Percentiles rank a stretch among this genome's conserved stretches.
Conservation (phyloP, 108 stramenopile species). For the Cyclotella kingstonii region DNA sequence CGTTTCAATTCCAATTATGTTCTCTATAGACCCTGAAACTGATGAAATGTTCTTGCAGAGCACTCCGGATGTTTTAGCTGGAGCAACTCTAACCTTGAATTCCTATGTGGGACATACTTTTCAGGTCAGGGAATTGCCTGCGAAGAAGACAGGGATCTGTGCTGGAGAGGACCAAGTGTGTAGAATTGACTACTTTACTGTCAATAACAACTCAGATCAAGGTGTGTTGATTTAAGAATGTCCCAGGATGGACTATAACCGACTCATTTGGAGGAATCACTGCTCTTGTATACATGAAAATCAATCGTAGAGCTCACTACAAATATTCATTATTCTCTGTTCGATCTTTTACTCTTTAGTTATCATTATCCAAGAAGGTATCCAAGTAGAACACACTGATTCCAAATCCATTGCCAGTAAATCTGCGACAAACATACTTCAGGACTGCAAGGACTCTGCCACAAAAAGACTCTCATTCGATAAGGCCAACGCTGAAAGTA, state of each 20-base stretch:
- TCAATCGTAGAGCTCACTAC: not conserved
- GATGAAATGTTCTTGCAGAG: conserved; percentile 47
- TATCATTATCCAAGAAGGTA: conserved; percentile 32
- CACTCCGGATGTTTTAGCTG: conserved; percentile 53
- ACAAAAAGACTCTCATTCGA: conserved; percentile 12
- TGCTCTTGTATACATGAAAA: not conserved
- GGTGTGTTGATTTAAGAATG: conserved; percentile 20
- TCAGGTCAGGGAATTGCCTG: conserved; percentile 67
- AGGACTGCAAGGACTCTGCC: conserved; percentile 47
- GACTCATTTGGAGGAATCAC: not conserved
- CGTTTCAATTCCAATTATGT: not conserved
- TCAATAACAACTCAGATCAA: conserved; percentile 67
- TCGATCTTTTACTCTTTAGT: conserved; percentile 10
- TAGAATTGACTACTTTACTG: conserved; percentile 51
- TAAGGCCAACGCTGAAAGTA: conserved; percentile 1
- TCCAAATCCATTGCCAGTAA: conserved; percentile 54
- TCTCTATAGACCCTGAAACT: conserved; percentile 33
- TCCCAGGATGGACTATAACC: conserved; percentile 7
- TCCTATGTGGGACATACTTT: conserved; percentile 76
- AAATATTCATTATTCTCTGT: not conserved
- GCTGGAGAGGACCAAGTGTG: conserved; percentile 47
- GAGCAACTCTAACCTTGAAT: conserved; percentile 52
- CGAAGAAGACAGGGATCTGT: conserved; percentile 52
- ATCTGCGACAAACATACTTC: conserved; percentile 47
- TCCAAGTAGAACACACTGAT: conserved; percentile 52